Conservation (phyloP, 2,329 filamentous ascomycete species). For the Botrytis fabae region DNA sequence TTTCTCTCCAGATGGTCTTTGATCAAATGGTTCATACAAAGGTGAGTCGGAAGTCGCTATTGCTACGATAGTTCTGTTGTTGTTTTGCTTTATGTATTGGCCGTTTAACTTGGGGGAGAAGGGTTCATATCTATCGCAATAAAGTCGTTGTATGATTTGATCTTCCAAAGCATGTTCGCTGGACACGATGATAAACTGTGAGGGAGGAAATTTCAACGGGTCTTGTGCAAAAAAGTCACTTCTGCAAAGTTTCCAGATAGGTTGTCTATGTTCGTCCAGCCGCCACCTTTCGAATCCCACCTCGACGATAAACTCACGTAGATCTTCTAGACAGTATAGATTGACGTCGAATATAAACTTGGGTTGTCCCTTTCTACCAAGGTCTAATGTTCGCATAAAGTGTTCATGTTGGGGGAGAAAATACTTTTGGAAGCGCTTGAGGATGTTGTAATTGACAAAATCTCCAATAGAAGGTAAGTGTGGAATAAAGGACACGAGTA, state of each 20-base stretch:
- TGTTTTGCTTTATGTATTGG: not conserved
- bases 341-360: not conserved
- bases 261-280: not conserved
- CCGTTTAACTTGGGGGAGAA: not conserved
- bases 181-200: not conserved
- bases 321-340: not conserved
- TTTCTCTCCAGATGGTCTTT: not conserved
- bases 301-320: not conserved
- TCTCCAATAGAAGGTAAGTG: not conserved
- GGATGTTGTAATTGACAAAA: not conserved
- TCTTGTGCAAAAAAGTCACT: not conserved
- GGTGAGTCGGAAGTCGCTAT: not conserved
- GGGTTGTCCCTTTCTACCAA: not conserved
- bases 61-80: not conserved
- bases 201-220: not conserved
- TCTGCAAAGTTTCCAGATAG: not conserved
- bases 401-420: not conserved
- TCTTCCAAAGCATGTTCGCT: not conserved
- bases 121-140: not conserved
- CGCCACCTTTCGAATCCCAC: not conserved
- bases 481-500: not conserved
- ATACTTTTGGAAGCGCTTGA: not conserved
- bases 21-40: accelerated
- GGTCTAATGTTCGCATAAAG: not conserved
- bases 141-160: not conserved